phyloP scores from a whole-genome alignment of 192 early-diverging fungal genomes.

The Gaertneriomyces sp. region DNA sequence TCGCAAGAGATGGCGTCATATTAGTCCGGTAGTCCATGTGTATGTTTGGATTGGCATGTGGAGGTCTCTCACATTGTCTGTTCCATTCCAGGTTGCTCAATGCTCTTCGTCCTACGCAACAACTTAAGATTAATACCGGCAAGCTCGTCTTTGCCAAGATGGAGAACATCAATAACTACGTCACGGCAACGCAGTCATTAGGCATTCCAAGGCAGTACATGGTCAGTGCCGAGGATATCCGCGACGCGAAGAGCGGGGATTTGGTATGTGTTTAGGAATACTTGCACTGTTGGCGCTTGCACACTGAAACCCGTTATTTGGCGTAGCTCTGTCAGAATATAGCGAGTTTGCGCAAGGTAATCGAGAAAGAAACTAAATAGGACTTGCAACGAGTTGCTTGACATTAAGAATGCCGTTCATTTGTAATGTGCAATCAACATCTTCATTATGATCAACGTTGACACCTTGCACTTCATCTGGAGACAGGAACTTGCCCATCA shows the following conservation, averaged over 20 bases:
- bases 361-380: neutral
- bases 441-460: too few relatives aligned
- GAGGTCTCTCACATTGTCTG: neutral
- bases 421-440: too few relatives aligned
- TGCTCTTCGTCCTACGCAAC: slow-evolving; percentile 10
- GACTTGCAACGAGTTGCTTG: too few relatives aligned
- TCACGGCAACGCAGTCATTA: slow-evolving; percentile 14
- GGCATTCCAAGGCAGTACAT: slow-evolving; percentile 18
- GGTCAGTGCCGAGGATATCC: slow-evolving; percentile 25
- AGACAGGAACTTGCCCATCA: too few relatives aligned
- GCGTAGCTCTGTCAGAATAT: slow-evolving; percentile 7
- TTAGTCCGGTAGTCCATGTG: too few relatives aligned
- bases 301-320: neutral
- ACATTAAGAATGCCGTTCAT: too few relatives aligned
- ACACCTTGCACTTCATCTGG: too few relatives aligned
- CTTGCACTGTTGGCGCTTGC: neutral
- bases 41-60: neutral
- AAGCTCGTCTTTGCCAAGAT: slow-evolving; percentile 28
- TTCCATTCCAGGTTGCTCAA: slow-evolving; percentile 26
- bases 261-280: neutral
- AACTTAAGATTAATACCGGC: slow-evolving; percentile 32
- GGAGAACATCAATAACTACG: slow-evolving; percentile 34
- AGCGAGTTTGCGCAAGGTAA: neutral
- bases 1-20: too few relatives aligned
- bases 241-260: slow-evolving; percentile 9